Evolutionary conservation across 768 basidiomycete genomes (phyloP).

Genomic region (Lactarius deliciosus): DNA sequence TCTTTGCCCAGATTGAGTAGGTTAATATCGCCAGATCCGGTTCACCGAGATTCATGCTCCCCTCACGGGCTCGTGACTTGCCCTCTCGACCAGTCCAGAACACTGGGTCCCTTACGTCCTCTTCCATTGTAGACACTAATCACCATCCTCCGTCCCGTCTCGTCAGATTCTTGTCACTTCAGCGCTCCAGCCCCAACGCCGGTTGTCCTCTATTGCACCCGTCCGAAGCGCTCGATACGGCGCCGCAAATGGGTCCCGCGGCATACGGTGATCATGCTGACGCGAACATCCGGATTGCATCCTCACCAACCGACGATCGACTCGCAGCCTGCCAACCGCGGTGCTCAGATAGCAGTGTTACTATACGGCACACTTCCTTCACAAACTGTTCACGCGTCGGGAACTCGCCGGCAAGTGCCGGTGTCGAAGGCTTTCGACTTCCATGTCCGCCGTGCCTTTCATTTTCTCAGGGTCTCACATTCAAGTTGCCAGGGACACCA

Average conservation of each 20-base stretch:
- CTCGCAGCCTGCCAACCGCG: not conserved
- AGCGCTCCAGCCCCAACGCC: not conserved
- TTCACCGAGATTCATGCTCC: not conserved
- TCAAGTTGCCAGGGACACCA: slow-evolving; percentile 22
- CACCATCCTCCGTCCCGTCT: not conserved
- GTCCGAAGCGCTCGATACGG: slow-evolving; percentile 15
- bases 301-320: slow-evolving; percentile 23
- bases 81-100: not conserved
- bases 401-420: not conserved
- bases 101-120: not conserved
- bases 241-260: slow-evolving; percentile 21
- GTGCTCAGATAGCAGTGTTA: not conserved
- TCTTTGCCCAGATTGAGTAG: slow-evolving; percentile 18
- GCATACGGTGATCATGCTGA: slow-evolving; percentile 8
- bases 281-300: not conserved
- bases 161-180: not conserved
- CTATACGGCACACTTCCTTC: not conserved
- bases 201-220: not conserved
- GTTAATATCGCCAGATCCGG: slow-evolving; percentile 21
- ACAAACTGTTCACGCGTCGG: not conserved
- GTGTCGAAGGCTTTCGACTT: not conserved
- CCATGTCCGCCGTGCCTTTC: slow-evolving; percentile 4
- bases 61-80: not conserved
- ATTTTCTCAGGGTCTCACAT: slow-evolving; percentile 8
- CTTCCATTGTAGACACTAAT: not conserved